Base-by-base conservation (phyloP, 306 rosid genomes). In the Hylodesmum podocarpum region DNA sequence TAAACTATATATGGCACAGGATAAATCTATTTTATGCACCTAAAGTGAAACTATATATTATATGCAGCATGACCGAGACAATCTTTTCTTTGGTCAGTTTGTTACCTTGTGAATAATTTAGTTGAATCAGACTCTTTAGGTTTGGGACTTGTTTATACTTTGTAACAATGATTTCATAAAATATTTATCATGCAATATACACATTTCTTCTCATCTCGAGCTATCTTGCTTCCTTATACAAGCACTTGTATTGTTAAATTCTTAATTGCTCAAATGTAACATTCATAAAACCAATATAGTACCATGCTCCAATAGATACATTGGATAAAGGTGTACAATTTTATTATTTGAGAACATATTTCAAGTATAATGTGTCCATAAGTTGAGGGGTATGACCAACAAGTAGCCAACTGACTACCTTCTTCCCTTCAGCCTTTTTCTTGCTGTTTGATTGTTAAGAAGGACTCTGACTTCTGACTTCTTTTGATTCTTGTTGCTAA, bases 401-500 rank as follows among this genome's bases (percentile, higher is more conserved):
- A 66, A 39, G 36, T 5, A 66, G 54, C 67, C 73, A 21, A 37
- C 10, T 74, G 46, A 57, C 41, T 75, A 31, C 34, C 39, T 27
- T 13, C 63, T 50, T 70, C 24, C 36, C 2, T 50, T 50, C 59
- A 61, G 57, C 81, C 63, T 81, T 61, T n/a, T 69, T 8, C 11
- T 68, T 3, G 29, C 15, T 67, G 57, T 55, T 61, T 76, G 66
- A 65, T 50, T 65, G 18, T 43, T 53, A 66, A 44, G 19, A 37
- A 73, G 64, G 6, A 33, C 62, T 44, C 40, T 41, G 29, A 59
- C 58, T 50, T 40, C 58, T 49, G 73, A 63, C 74, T 73, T 44
- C 6, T 14, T 39, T 36, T 64, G 29, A 6, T 16, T 43, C 76
- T 72, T 64, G 66, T 72, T 80, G 55, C 78, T 79, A 62, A 53